Evolutionary conservation across 78 protist genomes (phyloP).

Genomic region (Bodo saltans): DNA sequence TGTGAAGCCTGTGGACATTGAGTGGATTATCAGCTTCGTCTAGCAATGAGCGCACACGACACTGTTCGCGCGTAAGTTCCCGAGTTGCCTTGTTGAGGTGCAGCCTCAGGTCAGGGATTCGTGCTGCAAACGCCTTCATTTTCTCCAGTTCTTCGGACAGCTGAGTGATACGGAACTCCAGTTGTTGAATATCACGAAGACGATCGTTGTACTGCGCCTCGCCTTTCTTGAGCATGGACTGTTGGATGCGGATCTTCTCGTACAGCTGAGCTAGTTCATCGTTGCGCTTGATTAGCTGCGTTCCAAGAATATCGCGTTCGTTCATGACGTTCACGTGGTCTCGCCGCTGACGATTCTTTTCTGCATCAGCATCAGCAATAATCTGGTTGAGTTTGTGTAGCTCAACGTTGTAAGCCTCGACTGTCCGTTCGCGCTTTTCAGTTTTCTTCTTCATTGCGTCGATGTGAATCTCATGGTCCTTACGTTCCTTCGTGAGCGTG

Average conservation of each 20-base stretch:
- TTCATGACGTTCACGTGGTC: constrained; percentile 58
- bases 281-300: constrained; percentile 79
- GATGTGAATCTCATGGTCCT: too few relatives aligned
- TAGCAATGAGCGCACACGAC: constrained; percentile 56
- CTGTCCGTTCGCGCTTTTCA: neutral
- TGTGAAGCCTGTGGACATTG: constrained; percentile 83
- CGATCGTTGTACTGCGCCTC: constrained; percentile 60
- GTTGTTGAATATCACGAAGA: constrained; percentile 53
- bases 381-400: constrained; percentile 52
- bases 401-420: constrained; percentile 46
- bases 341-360: constrained; percentile 55
- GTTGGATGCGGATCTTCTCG: constrained; percentile 81
- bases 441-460: neutral
- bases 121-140: neutral
- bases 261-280: constrained; percentile 83
- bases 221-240: constrained; percentile 72
- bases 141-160: constrained; percentile 41
- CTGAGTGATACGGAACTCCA: constrained; percentile 44
- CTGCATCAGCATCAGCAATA: constrained; percentile 67
- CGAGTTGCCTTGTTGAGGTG: constrained; percentile 62
- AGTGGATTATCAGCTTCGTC: constrained; percentile 87
- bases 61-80: constrained; percentile 70
- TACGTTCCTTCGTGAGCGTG: constrained; percentile 36
- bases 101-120: constrained; percentile 39
- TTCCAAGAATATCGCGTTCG: constrained; percentile 81